Conservation (phyloP, 2,329 filamentous ascomycete species). For the Trichoderma semiorbis region DNA sequence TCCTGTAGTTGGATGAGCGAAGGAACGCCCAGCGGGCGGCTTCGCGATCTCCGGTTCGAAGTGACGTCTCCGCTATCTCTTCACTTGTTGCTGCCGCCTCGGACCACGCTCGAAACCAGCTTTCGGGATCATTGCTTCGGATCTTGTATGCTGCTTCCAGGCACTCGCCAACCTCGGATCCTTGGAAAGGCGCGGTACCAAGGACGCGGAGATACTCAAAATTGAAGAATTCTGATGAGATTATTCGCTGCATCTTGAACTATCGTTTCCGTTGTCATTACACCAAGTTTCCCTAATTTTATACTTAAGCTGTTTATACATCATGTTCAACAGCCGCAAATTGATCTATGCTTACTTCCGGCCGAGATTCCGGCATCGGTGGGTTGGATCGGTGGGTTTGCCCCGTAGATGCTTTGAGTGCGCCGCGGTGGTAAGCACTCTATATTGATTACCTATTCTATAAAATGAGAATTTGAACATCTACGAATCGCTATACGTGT, state of each 20-base stretch:
- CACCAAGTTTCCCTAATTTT: not conserved
- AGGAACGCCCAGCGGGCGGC: not conserved
- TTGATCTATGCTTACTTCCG: not conserved
- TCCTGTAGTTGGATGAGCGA: not conserved
- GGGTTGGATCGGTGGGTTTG: not conserved
- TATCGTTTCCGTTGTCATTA: not conserved
- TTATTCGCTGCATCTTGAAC: not conserved
- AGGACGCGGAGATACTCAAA: slow-evolving; percentile 2
- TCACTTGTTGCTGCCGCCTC: not conserved
- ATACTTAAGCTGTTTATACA: not conserved
- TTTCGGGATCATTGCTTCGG: not conserved
- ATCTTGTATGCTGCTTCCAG: not conserved
- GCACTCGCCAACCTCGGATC: not conserved
- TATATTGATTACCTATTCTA: not conserved
- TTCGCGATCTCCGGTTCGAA: not conserved
- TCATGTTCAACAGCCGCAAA: not conserved
- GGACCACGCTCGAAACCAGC: not conserved
- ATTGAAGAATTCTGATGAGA: slow-evolving; percentile 1
- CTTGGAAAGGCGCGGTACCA: not conserved
- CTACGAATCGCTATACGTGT: not conserved
- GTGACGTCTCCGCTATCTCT: not conserved
- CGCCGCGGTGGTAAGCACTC: not conserved
- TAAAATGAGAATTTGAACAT: not conserved
- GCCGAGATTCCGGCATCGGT: not conserved
- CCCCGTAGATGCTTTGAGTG: not conserved